Evolutionary conservation across 345 rosid species (phyloP).

Genomic region (Eucalyptus erythrocorys): DNA sequence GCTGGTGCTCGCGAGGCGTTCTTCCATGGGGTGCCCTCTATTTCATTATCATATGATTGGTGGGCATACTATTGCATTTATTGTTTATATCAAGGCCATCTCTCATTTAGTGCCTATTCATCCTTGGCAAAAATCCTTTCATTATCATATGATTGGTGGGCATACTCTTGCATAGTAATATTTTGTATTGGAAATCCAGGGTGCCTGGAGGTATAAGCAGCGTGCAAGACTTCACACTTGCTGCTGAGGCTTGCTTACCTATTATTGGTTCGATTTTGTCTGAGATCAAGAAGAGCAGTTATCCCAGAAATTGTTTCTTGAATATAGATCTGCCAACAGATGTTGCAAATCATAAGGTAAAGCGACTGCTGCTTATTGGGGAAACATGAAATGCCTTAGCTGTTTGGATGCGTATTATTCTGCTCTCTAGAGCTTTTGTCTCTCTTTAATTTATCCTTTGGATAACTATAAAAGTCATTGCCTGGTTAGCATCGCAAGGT

Average conservation of each 20-base stretch:
- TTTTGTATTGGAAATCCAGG: constrained; percentile 22
- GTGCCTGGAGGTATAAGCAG: constrained; percentile 38
- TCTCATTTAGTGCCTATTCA: neutral
- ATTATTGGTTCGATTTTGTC: constrained; percentile 36
- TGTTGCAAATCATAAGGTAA: constrained; percentile 73
- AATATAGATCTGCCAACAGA: constrained; percentile 76
- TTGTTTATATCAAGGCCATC: neutral
- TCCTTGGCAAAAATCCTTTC: neutral
- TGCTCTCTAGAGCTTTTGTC: neutral
- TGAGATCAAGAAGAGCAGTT: constrained; percentile 49
- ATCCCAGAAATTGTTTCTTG: constrained; percentile 53
- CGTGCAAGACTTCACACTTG: constrained; percentile 40
- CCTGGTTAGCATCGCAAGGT: neutral
- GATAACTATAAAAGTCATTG: neutral
- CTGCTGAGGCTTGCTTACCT: constrained; percentile 86
- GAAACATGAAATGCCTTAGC: neutral
- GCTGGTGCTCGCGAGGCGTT: constrained; percentile 98
- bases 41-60: constrained; percentile 82
- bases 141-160: no score
- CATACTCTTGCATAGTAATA: neutral
- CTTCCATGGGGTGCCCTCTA: constrained; percentile 59
- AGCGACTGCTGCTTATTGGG: neutral
- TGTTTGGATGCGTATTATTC: neutral
- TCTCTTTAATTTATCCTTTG: neutral
- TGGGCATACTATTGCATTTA: neutral